Conservation (phyloP, 2,329 filamentous ascomycete genomes). For the Rhynchosporium graminicola region DNA sequence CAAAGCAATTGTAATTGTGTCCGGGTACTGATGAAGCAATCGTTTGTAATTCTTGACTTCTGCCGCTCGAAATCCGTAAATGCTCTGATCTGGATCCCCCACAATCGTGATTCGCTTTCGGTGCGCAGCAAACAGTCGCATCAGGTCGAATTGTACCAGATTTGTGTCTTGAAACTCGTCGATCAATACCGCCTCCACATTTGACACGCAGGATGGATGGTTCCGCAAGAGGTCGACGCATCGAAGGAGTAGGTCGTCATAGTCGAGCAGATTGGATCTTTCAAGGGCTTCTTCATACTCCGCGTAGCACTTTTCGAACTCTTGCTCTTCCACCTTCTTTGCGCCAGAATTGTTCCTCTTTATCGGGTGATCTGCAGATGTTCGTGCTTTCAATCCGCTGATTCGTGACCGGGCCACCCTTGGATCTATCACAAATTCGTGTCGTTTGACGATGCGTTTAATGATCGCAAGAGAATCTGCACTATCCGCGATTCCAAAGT, state of each 20-base stretch:
- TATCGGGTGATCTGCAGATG: constrained; percentile 48
- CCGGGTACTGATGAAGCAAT: constrained; percentile 73
- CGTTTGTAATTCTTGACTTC: constrained; percentile 85
- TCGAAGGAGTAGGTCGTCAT: constrained; percentile 85
- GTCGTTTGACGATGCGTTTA: constrained; percentile 78
- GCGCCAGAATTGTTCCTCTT: constrained; percentile 32
- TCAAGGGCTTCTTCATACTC: constrained; percentile 79
- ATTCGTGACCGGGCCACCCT: constrained; percentile 74
- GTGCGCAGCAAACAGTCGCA: constrained; percentile 79
- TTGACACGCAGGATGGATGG: constrained; percentile 79
- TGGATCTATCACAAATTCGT: constrained; percentile 68
- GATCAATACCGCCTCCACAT: constrained; percentile 87
- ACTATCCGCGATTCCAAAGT: constrained; percentile 89
- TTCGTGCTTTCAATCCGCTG: constrained; percentile 63
- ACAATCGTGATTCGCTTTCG: constrained; percentile 85
- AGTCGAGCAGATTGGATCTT: constrained; percentile 83
- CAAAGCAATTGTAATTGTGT: constrained; percentile 79
- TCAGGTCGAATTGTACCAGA: constrained; percentile 89
- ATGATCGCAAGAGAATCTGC: constrained; percentile 78
- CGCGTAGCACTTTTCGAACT: constrained; percentile 69
- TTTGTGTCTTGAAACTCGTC: constrained; percentile 99
- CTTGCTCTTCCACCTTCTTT: constrained; percentile 54
- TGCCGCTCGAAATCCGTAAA: constrained; percentile 92
- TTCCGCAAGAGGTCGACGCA: constrained; percentile 76
- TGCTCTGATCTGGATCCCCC: constrained; percentile 95